Evolutionary conservation across 1,284 basidiomycete species (phyloP).

Genomic region (Athelia sp.): DNA sequence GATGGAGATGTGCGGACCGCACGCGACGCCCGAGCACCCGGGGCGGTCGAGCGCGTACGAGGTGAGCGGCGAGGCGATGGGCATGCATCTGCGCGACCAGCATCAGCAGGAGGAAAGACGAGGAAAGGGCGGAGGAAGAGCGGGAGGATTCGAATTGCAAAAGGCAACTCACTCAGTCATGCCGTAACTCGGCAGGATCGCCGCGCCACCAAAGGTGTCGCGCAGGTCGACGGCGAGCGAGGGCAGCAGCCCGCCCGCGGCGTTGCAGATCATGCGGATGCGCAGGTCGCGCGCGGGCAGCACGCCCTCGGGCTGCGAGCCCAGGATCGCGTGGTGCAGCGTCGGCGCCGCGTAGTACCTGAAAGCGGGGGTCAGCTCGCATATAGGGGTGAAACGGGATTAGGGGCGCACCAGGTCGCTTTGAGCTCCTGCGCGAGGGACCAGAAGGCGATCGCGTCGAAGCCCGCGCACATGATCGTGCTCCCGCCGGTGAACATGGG

Average conservation of each 20-base stretch:
- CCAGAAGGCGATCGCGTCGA: constrained; percentile 60
- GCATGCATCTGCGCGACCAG: constrained; percentile 36
- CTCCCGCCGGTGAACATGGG: constrained; percentile 56
- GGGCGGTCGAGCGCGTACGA: constrained; percentile 40
- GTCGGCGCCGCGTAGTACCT: constrained; percentile 46
- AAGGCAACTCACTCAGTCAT: constrained; percentile 44
- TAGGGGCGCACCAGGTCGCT: constrained; percentile 52
- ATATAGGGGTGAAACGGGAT: neutral
- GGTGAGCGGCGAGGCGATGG: constrained; percentile 40
- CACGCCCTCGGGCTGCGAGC: constrained; percentile 29
- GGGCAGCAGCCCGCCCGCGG: constrained; percentile 40
- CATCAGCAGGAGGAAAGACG: neutral
- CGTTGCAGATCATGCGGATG: constrained; percentile 43
- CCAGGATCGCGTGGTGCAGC: constrained; percentile 40
- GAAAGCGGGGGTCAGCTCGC: neutral
- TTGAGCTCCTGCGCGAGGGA: constrained; percentile 37
- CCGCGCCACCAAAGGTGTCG: constrained; percentile 31
- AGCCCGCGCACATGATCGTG: constrained; percentile 54
- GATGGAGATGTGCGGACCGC: constrained; percentile 43
- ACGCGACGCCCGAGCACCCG: constrained; percentile 41
- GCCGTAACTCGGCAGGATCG: constrained; percentile 41
- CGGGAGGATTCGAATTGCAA: no score
- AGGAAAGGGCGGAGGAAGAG: no score
- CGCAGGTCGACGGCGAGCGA: constrained; percentile 35
- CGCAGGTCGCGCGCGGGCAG: constrained; percentile 27